Evolutionary conservation across 2,329 filamentous ascomycete genomes (phyloP), one percentile per base, ranked within the genome.

Genomic region (Trichothecium sympodiale): DNA sequence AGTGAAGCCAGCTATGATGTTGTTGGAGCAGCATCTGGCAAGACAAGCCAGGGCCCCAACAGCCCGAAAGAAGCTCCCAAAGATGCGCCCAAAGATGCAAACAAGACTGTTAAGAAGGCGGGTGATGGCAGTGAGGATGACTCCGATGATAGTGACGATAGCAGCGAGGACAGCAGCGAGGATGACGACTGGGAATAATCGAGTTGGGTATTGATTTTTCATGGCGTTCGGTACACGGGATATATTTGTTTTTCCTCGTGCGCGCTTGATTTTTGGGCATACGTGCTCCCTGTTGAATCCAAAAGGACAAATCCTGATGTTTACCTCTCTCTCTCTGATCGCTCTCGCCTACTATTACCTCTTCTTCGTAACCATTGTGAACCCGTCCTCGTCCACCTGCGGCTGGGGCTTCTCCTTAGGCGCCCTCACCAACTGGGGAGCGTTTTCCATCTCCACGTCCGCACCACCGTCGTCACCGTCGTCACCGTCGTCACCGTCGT

Each of bases 1-100:
- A 95, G 89, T 54, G 91, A 98, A 49, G 85, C 85, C 14, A 94
- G 87, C 62, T 98, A 98, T 56, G 91, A 98, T 55, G 71, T 98
- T 25, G 86, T 98, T 31, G 82, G 83, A 7, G 79, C 80, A 5
- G 67, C 77, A 31, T 88, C 83, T 35, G 83, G 83, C 33, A 74
- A 76, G 31, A 77, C 80, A 27, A 94, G 84, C 55, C 82, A 83
- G 44, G 80, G 86, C 14, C 82, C 86, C 17, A 74, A 61, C 53
- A 78, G 74, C 52, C 75, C 75, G 17, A 77, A 74, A 53, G 73
- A 71, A 25, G 20, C 20, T 10, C 20, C 20, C 10, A 25, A 25
- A 25, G 10, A 6, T 10, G 20, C 20, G 25, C 49, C 61, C 14
- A 63, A 62, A 42, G 20, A 6, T 25, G 20, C 20, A 25, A 25